Conservation (phyloP, 108 stramenopile genomes). For the Nitzschia palea region DNA sequence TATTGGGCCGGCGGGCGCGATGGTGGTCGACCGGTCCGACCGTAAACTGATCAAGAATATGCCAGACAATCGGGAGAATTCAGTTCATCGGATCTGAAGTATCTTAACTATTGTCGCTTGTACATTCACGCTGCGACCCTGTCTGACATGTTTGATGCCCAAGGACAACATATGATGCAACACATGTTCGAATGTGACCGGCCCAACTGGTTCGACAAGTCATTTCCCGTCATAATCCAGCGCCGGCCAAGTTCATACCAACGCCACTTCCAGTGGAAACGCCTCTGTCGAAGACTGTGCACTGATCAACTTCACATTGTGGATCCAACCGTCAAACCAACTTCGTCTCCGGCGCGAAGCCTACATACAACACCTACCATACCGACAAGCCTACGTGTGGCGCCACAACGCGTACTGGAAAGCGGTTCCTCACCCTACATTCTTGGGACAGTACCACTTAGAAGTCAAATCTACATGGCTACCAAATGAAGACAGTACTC, state of each 20-base stretch:
- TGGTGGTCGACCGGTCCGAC: too few relatives aligned
- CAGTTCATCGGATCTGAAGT: not conserved
- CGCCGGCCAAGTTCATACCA: not conserved
- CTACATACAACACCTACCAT: not conserved
- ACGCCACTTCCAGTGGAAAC: not conserved
- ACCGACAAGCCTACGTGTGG: not conserved
- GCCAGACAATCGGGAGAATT: too few relatives aligned
- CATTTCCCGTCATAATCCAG: not conserved
- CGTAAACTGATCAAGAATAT: too few relatives aligned
- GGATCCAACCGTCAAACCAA: not conserved
- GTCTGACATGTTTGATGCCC: not conserved
- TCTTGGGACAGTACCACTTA: not conserved
- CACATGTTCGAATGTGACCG: not conserved
- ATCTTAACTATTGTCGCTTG: slow-evolving; percentile 8
- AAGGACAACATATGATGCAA: not conserved
- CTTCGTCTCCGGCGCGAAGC: not conserved
- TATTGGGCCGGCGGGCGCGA: too few relatives aligned
- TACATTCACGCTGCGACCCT: slow-evolving; percentile 4
- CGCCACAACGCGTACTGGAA: not conserved
- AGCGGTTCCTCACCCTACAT: not conserved
- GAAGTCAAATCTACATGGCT: not conserved
- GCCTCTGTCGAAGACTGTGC: not conserved
- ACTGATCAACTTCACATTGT: not conserved
- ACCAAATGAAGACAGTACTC: not conserved
- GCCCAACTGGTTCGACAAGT: not conserved